Evolutionary conservation across 805 yeast species (phyloP), one percentile per base, ranked within the genome.

Genomic region (Kuraishia cidri): DNA sequence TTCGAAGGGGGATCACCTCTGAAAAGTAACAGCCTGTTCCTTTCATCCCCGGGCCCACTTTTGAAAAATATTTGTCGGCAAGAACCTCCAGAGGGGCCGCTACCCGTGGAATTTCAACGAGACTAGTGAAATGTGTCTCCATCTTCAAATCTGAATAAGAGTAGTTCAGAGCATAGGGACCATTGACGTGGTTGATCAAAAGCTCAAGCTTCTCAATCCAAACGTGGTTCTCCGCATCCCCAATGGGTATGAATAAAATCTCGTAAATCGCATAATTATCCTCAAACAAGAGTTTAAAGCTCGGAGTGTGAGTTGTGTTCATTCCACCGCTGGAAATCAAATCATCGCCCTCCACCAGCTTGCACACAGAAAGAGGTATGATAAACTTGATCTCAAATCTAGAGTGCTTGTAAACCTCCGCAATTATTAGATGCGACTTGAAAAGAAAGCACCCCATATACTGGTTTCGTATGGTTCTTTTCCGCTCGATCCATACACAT

Each of bases 211-310:
- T 43, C 23, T 60, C 58, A 7, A 37, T 34, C 82, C 82, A 76
- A 1, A 56, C 35, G 1, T 36, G 26, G 26, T 42, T 45, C 37
- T 74, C 81, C 3, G 33, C 17, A 4, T 37, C 33, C 26, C 53
- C 45, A 1, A 52, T 38, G 10, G 60, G 51, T 4, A 62, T 33
- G 7, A 69, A 44, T 17, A 69, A 41, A 1, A 75, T 28, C 46
- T 76, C 83, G 44, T 56, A 66, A 2, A 65, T 48, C 25, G 54
- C 50, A 33, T 44, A 58, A 8, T 54, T 43, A 24, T 60, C 39
- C 43, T 72, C 79, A 50, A 72, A 72, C 4, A 58, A 42, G 1
- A 76, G 20, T 40, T 73, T 75, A 30, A 72, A 50, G 7, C 50
- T 37, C 29, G 46, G 37, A 1, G 55, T 48, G 39, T 52, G 54